Evolutionary conservation across 768 basidiomycete genomes (phyloP), one percentile per base, ranked within the genome.

Genomic region (Punctularia strigosozonata): DNA sequence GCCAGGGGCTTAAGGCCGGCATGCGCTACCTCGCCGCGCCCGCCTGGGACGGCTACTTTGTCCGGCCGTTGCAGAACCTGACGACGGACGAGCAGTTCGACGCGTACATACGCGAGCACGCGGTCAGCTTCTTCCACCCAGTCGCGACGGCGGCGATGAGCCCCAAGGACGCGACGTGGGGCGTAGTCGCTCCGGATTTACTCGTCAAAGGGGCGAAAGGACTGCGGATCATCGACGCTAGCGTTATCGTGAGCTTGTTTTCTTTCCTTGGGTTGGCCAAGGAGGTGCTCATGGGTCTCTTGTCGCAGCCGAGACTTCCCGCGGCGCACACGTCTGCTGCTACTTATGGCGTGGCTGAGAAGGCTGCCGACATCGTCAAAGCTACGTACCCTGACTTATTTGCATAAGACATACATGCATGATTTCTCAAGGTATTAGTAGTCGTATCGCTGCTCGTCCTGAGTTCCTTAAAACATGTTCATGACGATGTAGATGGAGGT

Each of bases 141-240:
- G 22, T 36, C 18, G 37, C 36, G 25, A 44, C 37, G 3, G 38
- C 40, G 3, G 23, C 34, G 3, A 47, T 49, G 38, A 23, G 28
- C 12, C 17, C 46, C 5, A 3, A 13, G 21, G 19, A 23, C 25
- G 46, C 37, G 5, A 24, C 23, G 15, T 22, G 15, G 6, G 47
- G 39, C 18, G 47, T 49, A 7, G 39, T 47, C 7, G 35, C 41
- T 39, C 46, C 47, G 3, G 39, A 44, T 20, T 26, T 40, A n/a
- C 22, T 13, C 19, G 46, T 46, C 5, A 44, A 44, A 26, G 39
- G 39, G 5, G 39, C 41, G 2, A 24, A 22, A 22, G 46, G 46
- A 17, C 32, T 46, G 21, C 26, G 46, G 17, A 33, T 46, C 25
- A 36, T 46, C 22, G 46, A 46, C 26, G 38, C 39, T 8, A 36